Evolutionary conservation across 208 protist species (phyloP), one percentile per base, ranked within the genome.

Genomic region (Lotmaria passim): DNA sequence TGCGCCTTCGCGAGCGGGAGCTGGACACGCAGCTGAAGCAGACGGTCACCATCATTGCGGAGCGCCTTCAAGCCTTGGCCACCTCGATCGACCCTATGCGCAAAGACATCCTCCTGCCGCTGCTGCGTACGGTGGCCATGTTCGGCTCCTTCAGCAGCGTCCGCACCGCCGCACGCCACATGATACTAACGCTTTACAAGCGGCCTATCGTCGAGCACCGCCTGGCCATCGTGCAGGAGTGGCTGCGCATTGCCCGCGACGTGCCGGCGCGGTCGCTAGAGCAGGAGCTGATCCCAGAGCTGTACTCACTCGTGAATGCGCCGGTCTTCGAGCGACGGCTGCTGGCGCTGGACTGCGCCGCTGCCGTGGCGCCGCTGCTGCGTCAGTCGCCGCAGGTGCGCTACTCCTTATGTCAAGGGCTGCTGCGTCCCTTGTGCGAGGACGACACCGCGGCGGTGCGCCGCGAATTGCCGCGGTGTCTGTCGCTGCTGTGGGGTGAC

Each of bases 281-380:
- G 57, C 71, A 83, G 48, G 89, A 89, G 69, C 52, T 91, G 17
- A 80, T 90, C 30, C 81, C 85, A 12, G 81, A 91, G 60, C 67
- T 91, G 30, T 91, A 87, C 75, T 81, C 67, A 15, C 72, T 91
- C 21, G 83, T 83, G 23, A 91, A 91, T 65, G 75, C 79, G 5
- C 67, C 28, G 34, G 71, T 61, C 21, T 63, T 73, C 34, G 88
- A 89, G 73, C 65, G 81, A 21, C 85, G 81, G 28, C 56, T 90
- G 41, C 81, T 91, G 28, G 83, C 78, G 19, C 59, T 93, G 24
- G 77, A 87, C 44, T 93, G 88, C 61, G 69, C 75, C 1, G 77
- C 67, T 21, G 70, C 63, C 10, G 48, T 90, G 21, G 81, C 81
- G 0, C 71, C 77, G 24, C 46, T 86, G 47, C 62, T 91, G 24